Evolutionary conservation across 2,329 filamentous ascomycete species (phyloP).

Genomic region (Aspergillus puulaauensis): DNA sequence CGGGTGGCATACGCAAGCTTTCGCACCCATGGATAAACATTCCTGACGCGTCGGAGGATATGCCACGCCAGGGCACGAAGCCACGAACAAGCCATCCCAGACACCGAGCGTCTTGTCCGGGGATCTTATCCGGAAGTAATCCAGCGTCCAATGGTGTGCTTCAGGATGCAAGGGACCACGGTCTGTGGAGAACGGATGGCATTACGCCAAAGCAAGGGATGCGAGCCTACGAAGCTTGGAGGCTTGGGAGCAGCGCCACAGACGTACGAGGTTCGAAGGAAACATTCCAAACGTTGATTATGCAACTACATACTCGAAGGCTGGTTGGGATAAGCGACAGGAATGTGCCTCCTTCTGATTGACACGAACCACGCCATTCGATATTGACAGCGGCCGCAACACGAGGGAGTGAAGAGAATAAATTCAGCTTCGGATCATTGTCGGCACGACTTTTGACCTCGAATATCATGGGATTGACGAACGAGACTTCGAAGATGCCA

Average conservation of each 20-base stretch:
- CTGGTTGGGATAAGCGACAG: conserved; percentile 13
- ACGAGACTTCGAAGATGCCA: conserved; percentile 49
- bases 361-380: conserved; percentile 42
- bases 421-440: conserved; percentile 28
- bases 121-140: neutral
- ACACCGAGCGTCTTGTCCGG: neutral
- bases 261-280: neutral
- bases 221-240: neutral
- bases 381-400: conserved; percentile 40
- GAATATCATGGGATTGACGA: conserved; percentile 41
- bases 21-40: neutral
- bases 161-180: neutral
- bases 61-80: neutral
- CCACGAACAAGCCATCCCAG: neutral
- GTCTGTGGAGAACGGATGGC: neutral
- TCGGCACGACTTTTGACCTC: conserved; percentile 48
- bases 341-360: conserved; percentile 46
- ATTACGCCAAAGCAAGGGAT: conserved; percentile 2
- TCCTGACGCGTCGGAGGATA: neutral
- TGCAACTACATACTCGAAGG: conserved; percentile 1
- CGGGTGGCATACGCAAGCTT: neutral
- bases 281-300: conserved; percentile 10
- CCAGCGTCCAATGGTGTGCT: neutral
- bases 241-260: neutral
- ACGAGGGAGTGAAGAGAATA: conserved; percentile 38